Percentiles rank a stretch among this genome's conserved stretches.
These are phyloP conservation scores for Nannizziopsis arthrosporioides DNA, from an alignment of 2,329 filamentous ascomycete species.

Conservation along the genomic window DNA sequence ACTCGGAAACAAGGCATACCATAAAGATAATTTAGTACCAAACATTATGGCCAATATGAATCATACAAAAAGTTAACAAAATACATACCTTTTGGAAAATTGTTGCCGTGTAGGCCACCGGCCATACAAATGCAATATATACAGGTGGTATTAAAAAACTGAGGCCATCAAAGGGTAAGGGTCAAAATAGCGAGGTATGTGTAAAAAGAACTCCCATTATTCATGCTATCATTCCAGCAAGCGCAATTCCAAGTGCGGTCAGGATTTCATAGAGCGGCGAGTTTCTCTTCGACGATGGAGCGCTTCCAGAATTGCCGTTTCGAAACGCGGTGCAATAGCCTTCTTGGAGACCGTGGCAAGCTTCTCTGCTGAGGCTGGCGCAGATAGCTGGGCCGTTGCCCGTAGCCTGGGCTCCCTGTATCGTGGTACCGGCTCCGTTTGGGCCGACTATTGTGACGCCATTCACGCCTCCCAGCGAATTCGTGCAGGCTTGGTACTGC, in stretches of 20 bases:
- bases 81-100: no score
- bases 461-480: conserved; percentile 38
- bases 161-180: background rate
- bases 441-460: conserved; percentile 42
- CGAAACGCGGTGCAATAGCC: conserved; percentile 35
- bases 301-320: conserved; percentile 16
- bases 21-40: no score
- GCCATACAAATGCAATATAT: background rate
- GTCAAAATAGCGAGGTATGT: no score
- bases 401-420: conserved; percentile 34
- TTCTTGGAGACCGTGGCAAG: conserved; percentile 40
- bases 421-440: conserved; percentile 39
- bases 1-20: no score
- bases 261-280: conserved; percentile 30
- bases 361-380: conserved; percentile 35
- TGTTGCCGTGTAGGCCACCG: no score
- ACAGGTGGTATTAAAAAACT: background rate
- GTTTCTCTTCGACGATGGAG: conserved; percentile 1
- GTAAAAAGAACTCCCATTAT: background rate
- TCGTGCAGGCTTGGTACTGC: conserved; percentile 36
- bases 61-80: no score
- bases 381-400: conserved; percentile 35
- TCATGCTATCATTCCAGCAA: conserved; percentile 37
- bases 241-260: conserved; percentile 34
- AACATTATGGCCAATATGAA: no score